Conservation (phyloP, 1,139 yeast species). For the Arxiozyma telluris region DNA sequence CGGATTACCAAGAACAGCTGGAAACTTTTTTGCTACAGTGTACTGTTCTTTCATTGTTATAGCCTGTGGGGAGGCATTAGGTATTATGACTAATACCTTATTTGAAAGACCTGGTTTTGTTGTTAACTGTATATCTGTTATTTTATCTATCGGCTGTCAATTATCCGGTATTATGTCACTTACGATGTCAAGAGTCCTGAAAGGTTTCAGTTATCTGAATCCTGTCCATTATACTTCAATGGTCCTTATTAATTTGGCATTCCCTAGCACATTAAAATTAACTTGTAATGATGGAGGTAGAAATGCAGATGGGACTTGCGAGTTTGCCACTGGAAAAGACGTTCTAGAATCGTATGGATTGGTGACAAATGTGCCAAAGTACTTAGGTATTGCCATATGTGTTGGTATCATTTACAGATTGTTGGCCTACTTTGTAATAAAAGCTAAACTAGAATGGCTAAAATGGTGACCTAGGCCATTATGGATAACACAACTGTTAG, state of each 20-base stretch:
- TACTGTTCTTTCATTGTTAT: slow-evolving; percentile 47
- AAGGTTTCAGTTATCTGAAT: slow-evolving; percentile 60
- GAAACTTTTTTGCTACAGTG: slow-evolving; percentile 58
- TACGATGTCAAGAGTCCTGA: slow-evolving; percentile 59
- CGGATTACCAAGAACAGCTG: slow-evolving; percentile 64
- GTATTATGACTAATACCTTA: slow-evolving; percentile 67
- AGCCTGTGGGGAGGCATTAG: slow-evolving; percentile 76
- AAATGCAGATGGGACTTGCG: slow-evolving; percentile 32
- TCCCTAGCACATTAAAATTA: slow-evolving; percentile 34
- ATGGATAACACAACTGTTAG: too few species aligned
- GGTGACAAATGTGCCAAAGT: slow-evolving; percentile 30
- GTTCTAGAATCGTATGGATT: slow-evolving; percentile 41
- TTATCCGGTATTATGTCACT: slow-evolving; percentile 87
- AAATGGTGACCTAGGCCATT: slow-evolving; percentile 11
- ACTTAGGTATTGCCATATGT: slow-evolving; percentile 33
- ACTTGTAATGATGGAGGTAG: slow-evolving; percentile 38
- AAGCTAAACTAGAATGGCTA: slow-evolving; percentile 29
- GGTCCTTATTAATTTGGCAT: slow-evolving; percentile 41
- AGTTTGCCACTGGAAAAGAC: slow-evolving; percentile 40
- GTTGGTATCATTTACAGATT: slow-evolving; percentile 33
- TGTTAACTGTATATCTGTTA: slow-evolving; percentile 55
- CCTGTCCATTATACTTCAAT: slow-evolving; percentile 68
- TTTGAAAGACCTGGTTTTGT: slow-evolving; percentile 75
- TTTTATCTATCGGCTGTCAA: slow-evolving; percentile 59
- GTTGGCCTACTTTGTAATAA: slow-evolving; percentile 33